phyloP scores from a whole-genome alignment of 192 early-diverging fungal species.

The Backusella australiensis region DNA sequence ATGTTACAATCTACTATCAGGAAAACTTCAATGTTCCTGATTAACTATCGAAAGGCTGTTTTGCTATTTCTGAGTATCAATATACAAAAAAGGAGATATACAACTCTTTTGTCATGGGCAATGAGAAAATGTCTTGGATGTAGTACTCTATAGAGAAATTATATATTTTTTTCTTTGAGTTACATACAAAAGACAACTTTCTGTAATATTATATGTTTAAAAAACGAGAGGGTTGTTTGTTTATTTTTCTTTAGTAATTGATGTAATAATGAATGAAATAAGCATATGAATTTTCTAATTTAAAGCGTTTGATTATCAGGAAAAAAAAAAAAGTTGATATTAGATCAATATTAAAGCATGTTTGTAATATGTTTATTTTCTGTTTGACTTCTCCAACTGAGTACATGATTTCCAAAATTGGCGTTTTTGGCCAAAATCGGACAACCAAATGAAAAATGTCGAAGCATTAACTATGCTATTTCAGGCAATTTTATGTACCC shows the following conservation, averaged over 20 bases:
- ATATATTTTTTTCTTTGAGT: neutral
- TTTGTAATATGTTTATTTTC: neutral
- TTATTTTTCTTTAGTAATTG: neutral
- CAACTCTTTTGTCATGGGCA: constrained; percentile 1
- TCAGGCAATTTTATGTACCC: neutral
- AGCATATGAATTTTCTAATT: neutral
- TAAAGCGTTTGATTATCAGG: neutral
- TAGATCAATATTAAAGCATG: neutral
- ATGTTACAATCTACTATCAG: constrained; percentile 3
- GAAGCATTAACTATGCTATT: neutral
- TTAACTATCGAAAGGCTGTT: neutral
- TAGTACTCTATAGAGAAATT: neutral
- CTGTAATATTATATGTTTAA: neutral
- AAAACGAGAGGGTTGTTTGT: too few relatives aligned
- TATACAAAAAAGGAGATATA: constrained; percentile 15
- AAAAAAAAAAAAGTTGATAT: neutral
- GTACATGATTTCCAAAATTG: constrained; percentile 1
- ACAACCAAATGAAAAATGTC: neutral
- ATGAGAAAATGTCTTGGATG: neutral
- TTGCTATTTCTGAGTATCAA: constrained; percentile 1
- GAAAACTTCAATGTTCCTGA: neutral
- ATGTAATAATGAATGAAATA: neutral
- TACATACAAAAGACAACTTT: neutral
- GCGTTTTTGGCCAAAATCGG: constrained; percentile 14
- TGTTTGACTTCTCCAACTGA: neutral